A percentile compares a stretch with the other conserved stretches of the same genome.
These are phyloP conservation scores for Brassica hybrid DNA, from an alignment of 441 rosid species.

Conservation along the genomic window DNA sequence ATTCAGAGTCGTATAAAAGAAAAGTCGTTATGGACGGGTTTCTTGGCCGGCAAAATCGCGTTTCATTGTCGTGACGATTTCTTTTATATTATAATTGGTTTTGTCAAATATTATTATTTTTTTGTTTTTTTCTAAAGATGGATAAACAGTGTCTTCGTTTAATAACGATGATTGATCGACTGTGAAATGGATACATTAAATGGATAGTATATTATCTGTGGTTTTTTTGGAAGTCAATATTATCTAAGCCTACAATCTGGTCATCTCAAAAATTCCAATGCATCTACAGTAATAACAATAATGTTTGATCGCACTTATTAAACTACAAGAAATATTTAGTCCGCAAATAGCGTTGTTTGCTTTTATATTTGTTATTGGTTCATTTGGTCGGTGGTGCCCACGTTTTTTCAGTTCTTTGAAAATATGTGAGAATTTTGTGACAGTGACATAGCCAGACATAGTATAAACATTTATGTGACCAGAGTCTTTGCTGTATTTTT, in stretches of 20 bases:
- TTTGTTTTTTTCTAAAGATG: background rate
- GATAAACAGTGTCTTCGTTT: conserved; percentile 11
- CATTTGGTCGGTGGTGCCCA: conserved; percentile 2
- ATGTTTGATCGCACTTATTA: background rate
- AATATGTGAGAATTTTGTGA: conserved; percentile 13
- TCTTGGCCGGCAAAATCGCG: conserved; percentile 50
- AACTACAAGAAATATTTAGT: background rate
- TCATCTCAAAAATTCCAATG: background rate
- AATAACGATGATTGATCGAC: conserved; percentile 36
- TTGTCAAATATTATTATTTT: background rate
- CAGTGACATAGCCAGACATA: background rate
- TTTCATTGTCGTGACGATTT: conserved; percentile 27
- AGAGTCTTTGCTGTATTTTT: background rate
- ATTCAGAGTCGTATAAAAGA: conserved; percentile 59
- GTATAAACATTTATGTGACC: background rate
- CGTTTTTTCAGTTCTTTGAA: conserved; percentile 5
- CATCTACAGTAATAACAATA: background rate
- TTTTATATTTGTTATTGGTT: conserved; percentile 14
- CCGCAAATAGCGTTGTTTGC: conserved; percentile 17
- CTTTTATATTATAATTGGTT: conserved; percentile 20
- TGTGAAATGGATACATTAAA: conserved; percentile 22
- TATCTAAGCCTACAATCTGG: too few species aligned
- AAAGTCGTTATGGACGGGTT: conserved; percentile 76
- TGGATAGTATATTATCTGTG: background rate
- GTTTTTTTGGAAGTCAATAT: background rate